Base-by-base conservation (phyloP, 495 filamentous ascomycete genomes). In the Astrocystis sublimbata region DNA sequence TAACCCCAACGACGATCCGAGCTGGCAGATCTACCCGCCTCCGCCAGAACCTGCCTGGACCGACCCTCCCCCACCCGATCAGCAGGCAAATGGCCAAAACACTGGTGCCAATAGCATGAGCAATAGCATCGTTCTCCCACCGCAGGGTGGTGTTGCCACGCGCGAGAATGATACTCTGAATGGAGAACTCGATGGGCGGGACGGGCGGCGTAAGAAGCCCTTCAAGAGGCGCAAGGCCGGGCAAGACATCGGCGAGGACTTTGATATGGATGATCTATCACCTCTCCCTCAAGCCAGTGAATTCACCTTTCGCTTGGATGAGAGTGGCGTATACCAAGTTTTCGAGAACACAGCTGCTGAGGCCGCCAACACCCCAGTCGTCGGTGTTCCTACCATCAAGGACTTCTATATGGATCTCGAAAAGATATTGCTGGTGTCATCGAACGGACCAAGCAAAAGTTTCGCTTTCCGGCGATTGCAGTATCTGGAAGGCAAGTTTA, bases 351-450 rank as follows among this genome's bases (percentile, higher is more conserved):
- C 84, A 3, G 73, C 81, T 63, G 82, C 87, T 6, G 81, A 82
- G n/a, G 78, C 86, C 58, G 74, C 79, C 8, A 79, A 85, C 43
- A 77, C 80, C 9, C 92, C 93, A 0, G 83, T 91, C 12, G 85
- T 97, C 40, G 80, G 83, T 24, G 88, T 98, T 10, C 94, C 94
- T 3, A 93, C 91, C 3, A 82, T 98, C 65, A 87, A 90, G 67
- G 93, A 98, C 65, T 98, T 89, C 69, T 98, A 97, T 71, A 87
- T 96, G 78, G 94, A 97, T 72, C 79, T 98, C n/a, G 93, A 98
- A 65, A 78, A 88, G 21, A 83, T 98, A 49, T 79, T 94, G 40
- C 83, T 87, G 58, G 83, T 93, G 8, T 96, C 93, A 0, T 93
- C 92, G 4, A 93, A 98, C 73, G 94, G 94, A 0, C 96, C 94